Evolutionary conservation across 257 asterid species (phyloP).

Genomic region (Solanum habrochaites): DNA sequence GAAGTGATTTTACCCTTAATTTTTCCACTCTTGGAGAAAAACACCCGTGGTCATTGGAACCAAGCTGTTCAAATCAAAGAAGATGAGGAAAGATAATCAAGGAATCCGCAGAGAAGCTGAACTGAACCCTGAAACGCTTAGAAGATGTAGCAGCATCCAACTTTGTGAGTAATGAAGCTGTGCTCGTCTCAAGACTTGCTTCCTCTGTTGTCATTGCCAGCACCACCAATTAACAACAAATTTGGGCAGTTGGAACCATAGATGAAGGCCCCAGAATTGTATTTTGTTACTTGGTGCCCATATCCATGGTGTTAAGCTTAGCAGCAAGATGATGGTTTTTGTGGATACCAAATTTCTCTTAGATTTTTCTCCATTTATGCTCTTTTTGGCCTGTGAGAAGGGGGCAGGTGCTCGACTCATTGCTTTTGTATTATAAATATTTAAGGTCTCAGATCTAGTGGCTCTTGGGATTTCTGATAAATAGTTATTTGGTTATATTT

Average conservation of each 20-base stretch:
- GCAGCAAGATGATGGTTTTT: background rate
- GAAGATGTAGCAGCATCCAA: conserved; percentile 35
- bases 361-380: background rate
- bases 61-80: conserved; percentile 47
- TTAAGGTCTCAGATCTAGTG: background rate
- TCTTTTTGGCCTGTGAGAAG: background rate
- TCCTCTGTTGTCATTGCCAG: conserved; percentile 36
- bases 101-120: conserved; percentile 32
- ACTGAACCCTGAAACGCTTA: conserved; percentile 28
- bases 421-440: background rate
- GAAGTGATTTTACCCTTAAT: conserved; percentile 40
- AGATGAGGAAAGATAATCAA: conserved; percentile 29
- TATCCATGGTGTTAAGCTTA: background rate
- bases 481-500: background rate
- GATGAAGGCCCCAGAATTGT: conserved; percentile 2
- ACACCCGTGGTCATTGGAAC: conserved; percentile 42
- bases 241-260: conserved; percentile 16
- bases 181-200: conserved; percentile 34
- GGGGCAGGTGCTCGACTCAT: background rate
- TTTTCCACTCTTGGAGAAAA: conserved; percentile 40
- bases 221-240: conserved; percentile 15
- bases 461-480: background rate
- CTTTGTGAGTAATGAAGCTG: conserved; percentile 20
- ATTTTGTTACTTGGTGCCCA: conserved; percentile 2
- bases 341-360: conserved; percentile 1